A percentile compares a stretch with the other conserved stretches of the same genome.
phyloP scores from a whole-genome alignment of 2,329 filamentous ascomycete genomes.

The Xylaria sp. region DNA sequence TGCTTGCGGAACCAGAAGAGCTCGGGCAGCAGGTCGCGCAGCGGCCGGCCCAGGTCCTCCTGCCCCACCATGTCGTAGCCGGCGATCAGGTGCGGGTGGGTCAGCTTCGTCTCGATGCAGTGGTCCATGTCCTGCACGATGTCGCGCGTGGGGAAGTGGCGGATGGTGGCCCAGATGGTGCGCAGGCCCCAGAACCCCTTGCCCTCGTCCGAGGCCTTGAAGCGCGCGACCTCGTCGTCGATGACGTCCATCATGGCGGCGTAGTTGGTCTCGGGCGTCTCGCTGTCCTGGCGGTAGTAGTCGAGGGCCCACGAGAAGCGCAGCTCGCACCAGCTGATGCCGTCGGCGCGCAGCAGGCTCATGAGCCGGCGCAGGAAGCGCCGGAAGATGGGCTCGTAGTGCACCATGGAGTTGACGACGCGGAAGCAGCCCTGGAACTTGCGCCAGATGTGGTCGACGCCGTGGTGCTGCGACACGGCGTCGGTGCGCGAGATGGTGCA shows the following conservation, averaged over 20 bases:
- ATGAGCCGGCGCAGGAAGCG: constrained; percentile 74
- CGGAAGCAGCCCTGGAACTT: constrained; percentile 79
- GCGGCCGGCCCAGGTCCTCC: constrained; percentile 76
- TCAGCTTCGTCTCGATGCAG: constrained; percentile 80
- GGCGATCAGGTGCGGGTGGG: constrained; percentile 76
- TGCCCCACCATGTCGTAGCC: constrained; percentile 91
- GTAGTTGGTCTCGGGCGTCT: constrained; percentile 69
- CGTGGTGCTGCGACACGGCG: constrained; percentile 78
- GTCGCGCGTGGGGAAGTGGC: constrained; percentile 62
- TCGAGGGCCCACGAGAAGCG: constrained; percentile 71
- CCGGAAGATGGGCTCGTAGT: constrained; percentile 89
- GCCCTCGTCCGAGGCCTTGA: constrained; percentile 72
- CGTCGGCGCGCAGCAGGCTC: constrained; percentile 73
- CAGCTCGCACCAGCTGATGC: constrained; percentile 83
- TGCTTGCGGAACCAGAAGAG: constrained; percentile 93
- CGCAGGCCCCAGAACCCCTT: constrained; percentile 81
- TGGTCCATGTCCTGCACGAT: constrained; percentile 83
- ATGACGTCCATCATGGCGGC: constrained; percentile 71
- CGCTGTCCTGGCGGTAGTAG: constrained; percentile 67
- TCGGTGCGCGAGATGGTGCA: constrained; percentile 74
- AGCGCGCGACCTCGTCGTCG: constrained; percentile 76
- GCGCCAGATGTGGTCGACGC: constrained; percentile 80
- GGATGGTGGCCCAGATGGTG: constrained; percentile 81
- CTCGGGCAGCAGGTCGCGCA: constrained; percentile 78
- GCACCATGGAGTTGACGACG: constrained; percentile 73